phyloP scores from a whole-genome alignment of 805 yeast species.

The Starmerella sirachaensis region DNA sequence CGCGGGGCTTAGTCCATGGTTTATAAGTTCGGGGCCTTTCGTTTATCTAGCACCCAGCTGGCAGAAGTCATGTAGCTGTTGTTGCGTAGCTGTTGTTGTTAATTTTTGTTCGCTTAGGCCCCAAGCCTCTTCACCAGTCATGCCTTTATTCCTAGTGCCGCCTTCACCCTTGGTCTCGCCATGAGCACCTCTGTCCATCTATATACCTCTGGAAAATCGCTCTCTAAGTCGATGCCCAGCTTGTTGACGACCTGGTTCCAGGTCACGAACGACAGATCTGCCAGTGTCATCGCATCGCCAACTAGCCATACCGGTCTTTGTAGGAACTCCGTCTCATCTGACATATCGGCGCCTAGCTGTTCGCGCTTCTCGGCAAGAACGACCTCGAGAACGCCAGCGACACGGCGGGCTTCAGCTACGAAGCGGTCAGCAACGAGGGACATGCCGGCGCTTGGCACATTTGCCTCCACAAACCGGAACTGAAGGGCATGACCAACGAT shows the following conservation, averaged over 20 bases:
- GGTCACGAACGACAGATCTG: constrained; percentile 86
- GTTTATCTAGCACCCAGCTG: no score
- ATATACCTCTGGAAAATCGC: constrained; percentile 88
- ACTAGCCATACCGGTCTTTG: constrained; percentile 94
- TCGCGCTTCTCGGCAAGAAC: constrained; percentile 87
- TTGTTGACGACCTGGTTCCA: constrained; percentile 95
- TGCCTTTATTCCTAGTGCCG: constrained; percentile 46
- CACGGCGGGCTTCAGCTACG: constrained; percentile 83
- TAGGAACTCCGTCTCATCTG: constrained; percentile 77
- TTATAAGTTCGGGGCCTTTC: no score
- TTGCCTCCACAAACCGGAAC: constrained; percentile 69
- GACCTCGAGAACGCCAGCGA: constrained; percentile 90
- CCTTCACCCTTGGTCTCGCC: constrained; percentile 83
- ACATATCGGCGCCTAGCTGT: constrained; percentile 77
- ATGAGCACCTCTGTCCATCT: constrained; percentile 94
- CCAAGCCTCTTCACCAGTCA: no score
- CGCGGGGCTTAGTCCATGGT: no score
- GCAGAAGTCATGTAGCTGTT: no score
- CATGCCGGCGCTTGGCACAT: constrained; percentile 57
- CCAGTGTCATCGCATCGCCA: constrained; percentile 68
- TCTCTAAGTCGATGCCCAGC: constrained; percentile 75
- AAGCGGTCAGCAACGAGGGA: constrained; percentile 75
- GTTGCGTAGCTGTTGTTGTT: no score
- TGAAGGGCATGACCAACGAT: constrained; percentile 96
- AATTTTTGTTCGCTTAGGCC: no score